Conservation (phyloP, 352 stramenopile genomes). For the Pythium grandisporangium region DNA sequence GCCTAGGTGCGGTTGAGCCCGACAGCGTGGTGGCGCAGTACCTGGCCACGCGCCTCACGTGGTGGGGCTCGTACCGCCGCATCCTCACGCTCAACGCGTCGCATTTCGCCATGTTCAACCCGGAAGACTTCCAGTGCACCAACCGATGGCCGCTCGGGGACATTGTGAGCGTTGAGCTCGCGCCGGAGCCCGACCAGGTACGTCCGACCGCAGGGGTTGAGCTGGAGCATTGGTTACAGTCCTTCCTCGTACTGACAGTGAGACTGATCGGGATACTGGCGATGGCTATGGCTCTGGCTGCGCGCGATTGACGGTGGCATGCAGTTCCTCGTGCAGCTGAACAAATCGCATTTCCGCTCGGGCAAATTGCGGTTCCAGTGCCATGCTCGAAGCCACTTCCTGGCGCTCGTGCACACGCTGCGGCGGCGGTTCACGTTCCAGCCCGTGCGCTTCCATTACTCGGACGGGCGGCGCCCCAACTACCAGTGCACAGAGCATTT, state of each 20-base stretch:
- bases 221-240: too few species aligned
- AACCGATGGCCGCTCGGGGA: conserved; percentile 59
- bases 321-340: conserved; percentile 49
- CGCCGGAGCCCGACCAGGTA: conserved; percentile 23
- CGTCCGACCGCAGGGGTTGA: too few species aligned
- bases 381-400: conserved; percentile 35
- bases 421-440: conserved; percentile 30
- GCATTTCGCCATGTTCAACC: conserved; percentile 50
- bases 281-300: too few species aligned
- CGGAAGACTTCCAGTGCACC: conserved; percentile 58
- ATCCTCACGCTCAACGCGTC: conserved; percentile 45
- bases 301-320: background rate
- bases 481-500: conserved; percentile 62
- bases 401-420: conserved; percentile 39
- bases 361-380: conserved; percentile 49
- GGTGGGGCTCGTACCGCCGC: conserved; percentile 51
- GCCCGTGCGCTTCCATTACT: conserved; percentile 23
- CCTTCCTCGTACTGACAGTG: background rate
- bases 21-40: conserved; percentile 56
- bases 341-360: conserved; percentile 53
- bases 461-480: conserved; percentile 13
- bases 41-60: conserved; percentile 53
- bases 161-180: conserved; percentile 42
- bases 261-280: too few species aligned
- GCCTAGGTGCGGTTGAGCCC: too few species aligned